Evolutionary conservation across 331 rosid species (phyloP), one percentile per base, ranked within the genome.

Genomic region (Acacia pycnantha): DNA sequence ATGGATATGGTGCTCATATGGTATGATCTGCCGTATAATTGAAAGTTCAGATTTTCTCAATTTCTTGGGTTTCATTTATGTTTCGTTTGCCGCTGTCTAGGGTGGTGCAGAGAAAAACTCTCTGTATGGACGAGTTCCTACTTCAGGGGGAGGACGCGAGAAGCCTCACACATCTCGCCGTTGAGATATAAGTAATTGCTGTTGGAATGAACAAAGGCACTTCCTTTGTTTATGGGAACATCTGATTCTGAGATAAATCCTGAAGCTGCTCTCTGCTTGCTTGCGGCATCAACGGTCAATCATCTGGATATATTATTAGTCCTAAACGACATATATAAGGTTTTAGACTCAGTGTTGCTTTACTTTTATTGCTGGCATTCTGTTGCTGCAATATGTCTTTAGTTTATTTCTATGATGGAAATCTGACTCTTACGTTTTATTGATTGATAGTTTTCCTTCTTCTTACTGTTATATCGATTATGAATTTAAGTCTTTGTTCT

Each of bases 1-100:
- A 94, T 85, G 89, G 89, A 82, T 91, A 94, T 89, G 94, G 97
- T 21, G 72, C 82, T 82, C 93, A 87, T 85, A 41, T 85, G 93
- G 98, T 94, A 87, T 74, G 88, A 73, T 48, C 51, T 58, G 29
- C 79, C 73, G 79, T 74, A 14, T 47, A 59, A 65, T 71, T 84
- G 51, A 44, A 19, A 3, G 11, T 70, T 51, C n/a, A 61, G 27
- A 78, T 46, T 65, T 80, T 22, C 44, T 73, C 71, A 48, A 44
- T 27, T 74, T 53, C 56, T 46, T 70, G 24, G 21, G 65, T 74
- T 77, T 74, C 11, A 18, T 66, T 77, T 53, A 81, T 72, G 74
- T 77, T 85, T 70, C 51, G 33, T 79, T 46, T 82, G 85, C 67
- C 47, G n/a, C 84, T 82, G 59, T 58, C 76, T 87, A 94, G 97